Evolutionary conservation across 2,329 filamentous ascomycete species (phyloP).

Genomic region (Cordyceps tenuipes): DNA sequence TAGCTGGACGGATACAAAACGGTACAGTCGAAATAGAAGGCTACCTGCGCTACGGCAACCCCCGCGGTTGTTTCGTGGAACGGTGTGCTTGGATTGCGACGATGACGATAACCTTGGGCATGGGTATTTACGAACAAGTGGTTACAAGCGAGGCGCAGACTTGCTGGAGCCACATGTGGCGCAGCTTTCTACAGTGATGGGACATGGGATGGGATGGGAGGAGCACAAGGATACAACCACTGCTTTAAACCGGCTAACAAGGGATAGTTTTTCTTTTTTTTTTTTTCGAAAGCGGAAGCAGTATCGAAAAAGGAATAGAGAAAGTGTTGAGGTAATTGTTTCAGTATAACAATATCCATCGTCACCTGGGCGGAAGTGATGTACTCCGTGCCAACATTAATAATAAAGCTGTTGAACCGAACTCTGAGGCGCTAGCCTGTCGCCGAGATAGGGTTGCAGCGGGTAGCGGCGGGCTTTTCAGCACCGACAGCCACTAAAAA

Average conservation of each 20-base stretch:
- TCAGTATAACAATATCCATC: neutral
- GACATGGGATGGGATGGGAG: too few species aligned
- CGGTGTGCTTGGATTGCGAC: neutral
- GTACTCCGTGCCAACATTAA: neutral
- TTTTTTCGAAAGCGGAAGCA: too few species aligned
- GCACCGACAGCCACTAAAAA: neutral
- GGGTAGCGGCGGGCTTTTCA: constrained; percentile 13
- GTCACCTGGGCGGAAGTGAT: neutral
- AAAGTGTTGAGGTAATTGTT: too few species aligned
- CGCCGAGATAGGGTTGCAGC: constrained; percentile 12
- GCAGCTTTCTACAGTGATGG: neutral
- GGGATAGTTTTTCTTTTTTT: too few species aligned
- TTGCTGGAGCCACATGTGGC: constrained; percentile 10
- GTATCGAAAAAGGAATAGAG: neutral
- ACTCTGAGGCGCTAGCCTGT: neutral
- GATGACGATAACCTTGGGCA: constrained; percentile 7
- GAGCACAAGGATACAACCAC: neutral
- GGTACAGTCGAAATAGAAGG: neutral
- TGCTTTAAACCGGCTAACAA: neutral
- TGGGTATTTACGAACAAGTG: neutral
- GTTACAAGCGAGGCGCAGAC: neutral
- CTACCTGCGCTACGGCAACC: neutral
- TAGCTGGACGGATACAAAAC: neutral
- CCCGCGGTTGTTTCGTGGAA: neutral
- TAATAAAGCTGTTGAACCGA: neutral